Percentiles rank a stretch among this genome's conserved stretches.
Evolutionary conservation across 208 protist genomes (phyloP).

Genomic region (Wallacemonas rigidus): DNA sequence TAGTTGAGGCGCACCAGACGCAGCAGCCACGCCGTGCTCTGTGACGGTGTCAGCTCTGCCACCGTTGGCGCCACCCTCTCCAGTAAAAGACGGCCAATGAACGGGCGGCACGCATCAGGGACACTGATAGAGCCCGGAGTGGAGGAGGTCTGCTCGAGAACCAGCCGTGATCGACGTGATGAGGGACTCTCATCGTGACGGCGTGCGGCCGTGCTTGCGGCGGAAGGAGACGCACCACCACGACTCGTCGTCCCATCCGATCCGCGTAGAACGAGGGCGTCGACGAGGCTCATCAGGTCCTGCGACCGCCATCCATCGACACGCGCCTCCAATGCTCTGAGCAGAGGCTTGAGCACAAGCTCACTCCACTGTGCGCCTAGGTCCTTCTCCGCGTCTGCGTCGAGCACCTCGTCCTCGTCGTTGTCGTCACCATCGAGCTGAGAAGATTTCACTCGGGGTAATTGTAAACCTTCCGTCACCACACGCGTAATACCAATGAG

Average conservation of each 20-base stretch:
- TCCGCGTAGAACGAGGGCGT: constrained; percentile 45
- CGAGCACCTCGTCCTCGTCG: constrained; percentile 13
- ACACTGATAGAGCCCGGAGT: constrained; percentile 1
- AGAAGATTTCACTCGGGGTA: background rate
- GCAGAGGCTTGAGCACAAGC: constrained; percentile 22
- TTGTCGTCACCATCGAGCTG: background rate
- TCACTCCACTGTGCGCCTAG: constrained; percentile 20
- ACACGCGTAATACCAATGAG: constrained; percentile 50
- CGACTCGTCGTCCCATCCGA: background rate
- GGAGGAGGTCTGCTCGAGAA: background rate
- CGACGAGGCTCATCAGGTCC: constrained; percentile 54
- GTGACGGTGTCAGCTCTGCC: constrained; percentile 38
- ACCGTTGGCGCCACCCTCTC: constrained; percentile 16
- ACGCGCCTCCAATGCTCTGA: constrained; percentile 37
- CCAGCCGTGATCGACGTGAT: background rate
- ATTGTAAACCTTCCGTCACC: constrained; percentile 25
- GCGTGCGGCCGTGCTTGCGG: background rate
- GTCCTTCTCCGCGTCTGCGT: background rate
- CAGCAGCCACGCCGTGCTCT: constrained; percentile 55
- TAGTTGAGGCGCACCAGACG: constrained; percentile 36
- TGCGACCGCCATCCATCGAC: constrained; percentile 46
- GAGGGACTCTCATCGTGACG: background rate
- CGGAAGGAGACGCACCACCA: background rate
- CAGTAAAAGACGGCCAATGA: constrained; percentile 27
- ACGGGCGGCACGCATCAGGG: constrained; percentile 27